Percentiles rank a stretch among this genome's conserved stretches.
These are phyloP conservation scores for Albizia julibrissin DNA, from an alignment of 306 rosid species.

Conservation along the genomic window DNA sequence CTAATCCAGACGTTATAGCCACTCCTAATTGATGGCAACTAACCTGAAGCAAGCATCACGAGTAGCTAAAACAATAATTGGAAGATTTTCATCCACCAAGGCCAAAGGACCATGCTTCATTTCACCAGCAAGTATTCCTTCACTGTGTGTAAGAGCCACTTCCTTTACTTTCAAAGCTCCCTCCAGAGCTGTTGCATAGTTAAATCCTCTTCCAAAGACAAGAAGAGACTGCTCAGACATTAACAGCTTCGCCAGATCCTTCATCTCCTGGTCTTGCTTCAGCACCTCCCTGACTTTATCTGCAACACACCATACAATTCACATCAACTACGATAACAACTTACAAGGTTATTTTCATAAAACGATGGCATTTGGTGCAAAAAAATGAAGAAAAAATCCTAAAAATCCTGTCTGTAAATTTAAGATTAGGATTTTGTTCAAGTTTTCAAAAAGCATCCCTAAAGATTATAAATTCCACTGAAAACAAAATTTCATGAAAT, in stretches of 20 bases:
- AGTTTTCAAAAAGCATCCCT: background rate
- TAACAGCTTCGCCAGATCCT: conserved; percentile 80
- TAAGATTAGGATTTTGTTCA: background rate
- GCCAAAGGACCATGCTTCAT: conserved; percentile 99
- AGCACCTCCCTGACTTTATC: conserved; percentile 91
- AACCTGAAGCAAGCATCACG: conserved; percentile 98
- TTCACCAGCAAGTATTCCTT: conserved; percentile 99
- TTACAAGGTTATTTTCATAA: conserved; percentile 6
- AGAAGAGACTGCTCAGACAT: conserved; percentile 97
- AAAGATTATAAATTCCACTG: conserved; percentile 4
- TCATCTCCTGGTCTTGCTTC: conserved; percentile 87
- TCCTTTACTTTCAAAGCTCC: conserved; percentile 99
- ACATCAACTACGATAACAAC: conserved; percentile 25
- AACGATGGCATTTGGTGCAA: conserved; percentile 26
- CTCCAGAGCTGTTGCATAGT: conserved; percentile 94
- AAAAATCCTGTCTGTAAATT: background rate
- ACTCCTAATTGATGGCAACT: conserved; percentile 31
- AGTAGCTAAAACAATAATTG: conserved; percentile 85
- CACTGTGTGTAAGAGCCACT: conserved; percentile 98
- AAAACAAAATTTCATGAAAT: conserved; percentile 2
- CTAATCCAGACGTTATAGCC: conserved; percentile 23
- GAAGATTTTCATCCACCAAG: conserved; percentile 92
- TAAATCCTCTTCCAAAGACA: conserved; percentile 95
- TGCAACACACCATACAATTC: conserved; percentile 35
- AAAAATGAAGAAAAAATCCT: conserved; percentile 23